Conservation (phyloP, 768 basidiomycete species). For the Boletus sp. region DNA sequence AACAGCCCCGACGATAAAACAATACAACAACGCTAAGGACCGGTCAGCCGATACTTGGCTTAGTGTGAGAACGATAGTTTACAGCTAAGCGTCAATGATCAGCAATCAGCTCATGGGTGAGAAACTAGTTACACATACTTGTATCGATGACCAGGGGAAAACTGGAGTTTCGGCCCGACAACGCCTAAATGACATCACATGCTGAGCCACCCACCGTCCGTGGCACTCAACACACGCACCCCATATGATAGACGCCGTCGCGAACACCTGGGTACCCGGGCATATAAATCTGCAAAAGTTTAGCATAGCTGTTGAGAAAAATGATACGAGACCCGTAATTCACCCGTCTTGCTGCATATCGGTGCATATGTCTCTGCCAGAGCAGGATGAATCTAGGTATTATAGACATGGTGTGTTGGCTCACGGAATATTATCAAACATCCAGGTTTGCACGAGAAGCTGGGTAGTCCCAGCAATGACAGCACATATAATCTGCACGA, state of each 20-base stretch:
- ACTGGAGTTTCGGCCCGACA: constrained; percentile 60
- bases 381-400: neutral
- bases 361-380: constrained; percentile 45
- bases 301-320: neutral
- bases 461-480: constrained; percentile 69
- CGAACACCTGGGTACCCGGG: constrained; percentile 49
- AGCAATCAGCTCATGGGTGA: neutral
- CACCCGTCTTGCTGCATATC: constrained; percentile 39
- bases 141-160: constrained; percentile 55
- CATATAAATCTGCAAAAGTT: constrained; percentile 43
- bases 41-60: constrained; percentile 22
- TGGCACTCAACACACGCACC: constrained; percentile 16
- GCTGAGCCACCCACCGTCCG: constrained; percentile 6
- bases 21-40: constrained; percentile 52
- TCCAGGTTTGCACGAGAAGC: constrained; percentile 73
- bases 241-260: constrained; percentile 55
- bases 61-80: constrained; percentile 12
- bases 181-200: constrained; percentile 44
- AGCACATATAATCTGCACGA: constrained; percentile 54
- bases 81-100: constrained; percentile 15
- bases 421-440: constrained; percentile 59
- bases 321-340: neutral
- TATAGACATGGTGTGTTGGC: constrained; percentile 9
- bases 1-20: constrained; percentile 71
- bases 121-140: constrained; percentile 39